Conservation (phyloP, 2,329 filamentous ascomycete species). For the Podosphaera fusca region DNA sequence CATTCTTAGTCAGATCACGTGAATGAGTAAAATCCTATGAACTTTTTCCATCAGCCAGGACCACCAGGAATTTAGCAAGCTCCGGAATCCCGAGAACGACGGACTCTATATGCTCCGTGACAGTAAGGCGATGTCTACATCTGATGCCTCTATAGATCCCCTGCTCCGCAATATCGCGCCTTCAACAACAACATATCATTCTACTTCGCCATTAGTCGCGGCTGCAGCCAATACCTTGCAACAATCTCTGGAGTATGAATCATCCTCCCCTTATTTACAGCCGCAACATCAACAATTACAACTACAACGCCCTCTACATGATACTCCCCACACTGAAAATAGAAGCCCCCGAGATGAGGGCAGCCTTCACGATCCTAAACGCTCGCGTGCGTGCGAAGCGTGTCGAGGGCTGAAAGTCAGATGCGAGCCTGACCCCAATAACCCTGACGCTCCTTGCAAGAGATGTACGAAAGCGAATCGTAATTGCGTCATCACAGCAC, state of each 20-base stretch:
- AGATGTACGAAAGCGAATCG: conserved; percentile 20
- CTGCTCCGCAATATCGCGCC: background rate
- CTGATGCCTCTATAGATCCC: conserved; percentile 2
- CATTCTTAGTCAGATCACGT: background rate
- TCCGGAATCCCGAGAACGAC: conserved; percentile 1
- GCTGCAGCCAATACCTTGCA: background rate
- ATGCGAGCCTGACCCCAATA: conserved; percentile 18
- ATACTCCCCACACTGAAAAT: background rate
- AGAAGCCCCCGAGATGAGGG: conserved; percentile 5
- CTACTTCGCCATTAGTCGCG: background rate
- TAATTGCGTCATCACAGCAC: conserved; percentile 19
- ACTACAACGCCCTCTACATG: background rate
- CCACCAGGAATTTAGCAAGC: conserved; percentile 1
- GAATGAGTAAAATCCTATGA: background rate
- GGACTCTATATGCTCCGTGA: background rate
- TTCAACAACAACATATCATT: background rate
- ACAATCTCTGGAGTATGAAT: background rate
- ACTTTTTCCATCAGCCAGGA: background rate
- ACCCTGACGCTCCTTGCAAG: conserved; percentile 17
- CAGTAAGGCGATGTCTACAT: conserved; percentile 1
- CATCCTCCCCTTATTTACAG: background rate
- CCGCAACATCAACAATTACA: background rate
- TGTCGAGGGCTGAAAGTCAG: conserved; percentile 22
- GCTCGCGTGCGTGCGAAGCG: conserved; percentile 20
- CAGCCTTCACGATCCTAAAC: conserved; percentile 13